Percentiles rank a stretch among this genome's conserved stretches.
Conservation (phyloP, 495 filamentous ascomycete species). For the Aspergillus kassunensis region DNA sequence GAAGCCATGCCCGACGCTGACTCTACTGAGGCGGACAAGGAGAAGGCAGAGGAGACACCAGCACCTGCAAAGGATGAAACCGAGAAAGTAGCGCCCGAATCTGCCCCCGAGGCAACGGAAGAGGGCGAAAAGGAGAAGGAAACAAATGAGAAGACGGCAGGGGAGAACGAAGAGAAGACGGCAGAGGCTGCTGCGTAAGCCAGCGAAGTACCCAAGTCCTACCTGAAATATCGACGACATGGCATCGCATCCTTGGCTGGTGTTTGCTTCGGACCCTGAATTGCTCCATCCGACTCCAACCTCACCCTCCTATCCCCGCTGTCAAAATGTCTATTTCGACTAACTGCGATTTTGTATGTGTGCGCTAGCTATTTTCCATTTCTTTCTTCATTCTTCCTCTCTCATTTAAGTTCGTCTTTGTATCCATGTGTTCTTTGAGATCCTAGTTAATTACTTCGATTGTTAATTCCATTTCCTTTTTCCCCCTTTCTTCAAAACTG, state of each 20-base stretch:
- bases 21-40: constrained; percentile 7
- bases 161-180: constrained; percentile 14
- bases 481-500: too few relatives aligned
- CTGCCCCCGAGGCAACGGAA: constrained; percentile 17
- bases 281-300: neutral
- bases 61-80: constrained; percentile 23
- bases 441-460: too few relatives aligned
- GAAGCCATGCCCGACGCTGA: constrained; percentile 35
- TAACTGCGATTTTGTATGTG: neutral
- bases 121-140: constrained; percentile 5
- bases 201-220: neutral
- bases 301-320: too few relatives aligned
- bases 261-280: too few relatives aligned
- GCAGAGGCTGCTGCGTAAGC: constrained; percentile 17
- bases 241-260: constrained; percentile 9
- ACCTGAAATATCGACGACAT: constrained; percentile 2
- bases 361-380: neutral
- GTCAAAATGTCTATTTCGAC: too few relatives aligned
- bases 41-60: constrained; percentile 24
- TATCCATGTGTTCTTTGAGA: too few relatives aligned
- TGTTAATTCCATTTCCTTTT: too few relatives aligned
- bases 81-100: constrained; percentile 17
- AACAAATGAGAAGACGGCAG: constrained; percentile 7
- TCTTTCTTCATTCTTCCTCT: neutral
- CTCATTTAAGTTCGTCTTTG: too few relatives aligned